phyloP scores from a whole-genome alignment of 805 yeast genomes.

The Sugiyamaella valdiviana region DNA sequence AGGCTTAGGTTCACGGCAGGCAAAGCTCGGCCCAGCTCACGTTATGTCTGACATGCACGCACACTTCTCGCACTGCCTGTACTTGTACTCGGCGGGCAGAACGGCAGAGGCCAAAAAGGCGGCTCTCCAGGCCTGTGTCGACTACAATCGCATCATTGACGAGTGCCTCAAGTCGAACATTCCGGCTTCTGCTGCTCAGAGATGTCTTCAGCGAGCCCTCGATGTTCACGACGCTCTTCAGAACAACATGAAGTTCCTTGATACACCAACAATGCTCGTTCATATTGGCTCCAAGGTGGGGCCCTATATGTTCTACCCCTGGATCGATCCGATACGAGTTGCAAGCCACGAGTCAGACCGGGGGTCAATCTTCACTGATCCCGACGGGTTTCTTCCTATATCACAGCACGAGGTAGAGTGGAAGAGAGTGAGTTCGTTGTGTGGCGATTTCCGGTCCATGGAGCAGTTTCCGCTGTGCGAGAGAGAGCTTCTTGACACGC shows the following conservation, averaged over 20 bases:
- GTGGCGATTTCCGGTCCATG: constrained; percentile 6
- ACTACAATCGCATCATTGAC: neutral
- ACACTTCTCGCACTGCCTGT: neutral
- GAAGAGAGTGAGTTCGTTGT: constrained; percentile 17
- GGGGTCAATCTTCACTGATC: constrained; percentile 12
- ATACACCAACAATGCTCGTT: constrained; percentile 17
- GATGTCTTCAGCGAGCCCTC: constrained; percentile 6
- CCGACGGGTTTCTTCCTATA: constrained; percentile 17
- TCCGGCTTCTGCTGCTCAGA: neutral
- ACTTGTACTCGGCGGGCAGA: neutral
- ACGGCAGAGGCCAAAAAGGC: neutral
- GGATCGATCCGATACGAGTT: constrained; percentile 14
- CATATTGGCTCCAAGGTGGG: constrained; percentile 31
- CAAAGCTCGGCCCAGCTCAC: too few relatives aligned
- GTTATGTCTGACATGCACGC: neutral
- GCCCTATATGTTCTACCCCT: constrained; percentile 30
- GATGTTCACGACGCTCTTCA: constrained; percentile 20
- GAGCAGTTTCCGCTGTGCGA: constrained; percentile 2
- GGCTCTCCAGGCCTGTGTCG: neutral
- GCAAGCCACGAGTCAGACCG: neutral
- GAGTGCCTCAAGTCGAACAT: neutral
- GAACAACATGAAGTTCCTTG: constrained; percentile 4
- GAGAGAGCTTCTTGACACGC: constrained; percentile 7
- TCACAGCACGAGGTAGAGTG: constrained; percentile 16
- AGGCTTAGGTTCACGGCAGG: too few relatives aligned